Evolutionary conservation across 176 grass and related monocot species (phyloP), one percentile per base, ranked within the genome.

Genomic region (Carex cristatella): DNA sequence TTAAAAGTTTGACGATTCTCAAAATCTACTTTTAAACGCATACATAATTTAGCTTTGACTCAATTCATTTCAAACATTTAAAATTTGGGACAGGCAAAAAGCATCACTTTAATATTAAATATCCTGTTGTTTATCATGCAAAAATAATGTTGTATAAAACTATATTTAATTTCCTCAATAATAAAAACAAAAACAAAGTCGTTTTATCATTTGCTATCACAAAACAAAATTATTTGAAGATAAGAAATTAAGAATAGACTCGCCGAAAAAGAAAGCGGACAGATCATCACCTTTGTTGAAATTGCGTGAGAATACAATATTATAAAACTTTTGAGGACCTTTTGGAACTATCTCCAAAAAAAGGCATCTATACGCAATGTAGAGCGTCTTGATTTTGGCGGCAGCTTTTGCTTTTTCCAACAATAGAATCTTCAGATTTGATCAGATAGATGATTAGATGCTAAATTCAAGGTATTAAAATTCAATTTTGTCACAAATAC

Each of bases 391-490:
- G 3, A 30, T 75, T 74, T 75, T 75, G 44, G 69, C 42, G n/a
- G 70, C 42, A 28, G 7, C 44, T 49, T 74, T 51, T 74, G 70
- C 70, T 74, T 74, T 74, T 74, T 74, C 70, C 70, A 27, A 74
- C 70, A 28, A 74, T 53, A 74, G 70, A 74, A 53, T 74, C 70
- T 74, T 74, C 44, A 74, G 70, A 74, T 74, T 74, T 74, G 18
- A 74, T 74, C n/a, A 48, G 7, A 72, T 6, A 23, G 2, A 48
- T 73, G 18, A 73, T 73, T 80, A 80, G 12, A 61, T 80, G 77
- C n/a, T 33, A 80, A 16, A 10, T 61, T 77, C 42, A 74, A 53
- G 70, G 49, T 13, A 53, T 74, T 74, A 51, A 11, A 74, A 53
- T 74, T 51, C 42, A 23, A 74, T 44, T 51, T 42, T 68, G n/a